Evolutionary conservation across 1,284 basidiomycete species (phyloP).

Genomic region (Mycosarcoma maydis): DNA sequence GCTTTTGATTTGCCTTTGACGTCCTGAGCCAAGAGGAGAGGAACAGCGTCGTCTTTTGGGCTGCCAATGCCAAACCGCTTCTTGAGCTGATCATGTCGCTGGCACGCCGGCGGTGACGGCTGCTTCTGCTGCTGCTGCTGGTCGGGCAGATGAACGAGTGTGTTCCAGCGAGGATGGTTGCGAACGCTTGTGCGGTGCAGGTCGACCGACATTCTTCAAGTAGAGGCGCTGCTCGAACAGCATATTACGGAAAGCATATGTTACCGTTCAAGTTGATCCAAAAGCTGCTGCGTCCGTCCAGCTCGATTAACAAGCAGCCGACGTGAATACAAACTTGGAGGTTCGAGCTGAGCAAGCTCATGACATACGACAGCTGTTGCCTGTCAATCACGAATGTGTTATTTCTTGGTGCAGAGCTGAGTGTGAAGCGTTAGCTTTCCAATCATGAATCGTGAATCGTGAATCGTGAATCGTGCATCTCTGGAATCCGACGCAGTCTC

Average conservation of each 20-base stretch:
- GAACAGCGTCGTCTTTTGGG: not conserved
- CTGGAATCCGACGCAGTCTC: too few species aligned
- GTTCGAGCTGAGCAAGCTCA: too few species aligned
- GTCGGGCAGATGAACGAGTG: slow-evolving; percentile 10
- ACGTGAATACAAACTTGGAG: too few species aligned
- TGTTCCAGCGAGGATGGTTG: slow-evolving; percentile 34
- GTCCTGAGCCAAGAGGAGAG: not conserved
- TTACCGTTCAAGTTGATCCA: too few species aligned
- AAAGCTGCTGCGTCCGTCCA: too few species aligned
- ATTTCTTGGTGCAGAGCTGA: too few species aligned
- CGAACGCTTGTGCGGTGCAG: slow-evolving; percentile 4
- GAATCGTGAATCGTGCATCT: too few species aligned
- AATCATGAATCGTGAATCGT: too few species aligned
- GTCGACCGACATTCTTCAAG: slow-evolving; percentile 11
- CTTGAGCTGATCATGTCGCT: slow-evolving; percentile 5
- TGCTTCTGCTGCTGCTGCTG: slow-evolving; percentile 7
- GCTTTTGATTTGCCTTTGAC: slow-evolving; percentile 18
- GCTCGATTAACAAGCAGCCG: too few species aligned
- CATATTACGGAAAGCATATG: not conserved
- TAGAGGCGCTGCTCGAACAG: not conserved
- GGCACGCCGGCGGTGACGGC: not conserved
- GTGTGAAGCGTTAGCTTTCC: too few species aligned
- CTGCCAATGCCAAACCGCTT: slow-evolving; percentile 3
- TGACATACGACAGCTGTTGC: too few species aligned
- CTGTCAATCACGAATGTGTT: too few species aligned